Evolutionary conservation across 495 filamentous ascomycete genomes (phyloP).

Genomic region (Annulohypoxylon maeteangense): DNA sequence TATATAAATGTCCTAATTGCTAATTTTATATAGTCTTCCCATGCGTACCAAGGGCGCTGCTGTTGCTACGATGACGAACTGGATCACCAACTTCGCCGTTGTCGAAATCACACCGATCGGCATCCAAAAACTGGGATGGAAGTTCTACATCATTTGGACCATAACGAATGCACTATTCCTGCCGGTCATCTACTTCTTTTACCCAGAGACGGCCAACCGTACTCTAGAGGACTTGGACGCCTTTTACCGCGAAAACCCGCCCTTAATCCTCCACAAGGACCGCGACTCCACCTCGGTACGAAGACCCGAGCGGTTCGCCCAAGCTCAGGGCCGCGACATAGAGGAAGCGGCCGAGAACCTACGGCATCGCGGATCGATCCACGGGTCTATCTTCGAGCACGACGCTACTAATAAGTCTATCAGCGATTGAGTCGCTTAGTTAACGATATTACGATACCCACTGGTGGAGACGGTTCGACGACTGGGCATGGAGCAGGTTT

Average conservation of each 20-base stretch:
- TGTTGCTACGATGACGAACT: slow-evolving; percentile 68
- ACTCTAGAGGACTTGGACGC: slow-evolving; percentile 59
- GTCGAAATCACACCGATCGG: slow-evolving; percentile 73
- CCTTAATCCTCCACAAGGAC: slow-evolving; percentile 54
- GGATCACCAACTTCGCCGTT: slow-evolving; percentile 71
- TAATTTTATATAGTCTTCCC: slow-evolving; percentile 48
- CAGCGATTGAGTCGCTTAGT: slow-evolving; percentile 8
- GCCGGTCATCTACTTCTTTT: slow-evolving; percentile 70
- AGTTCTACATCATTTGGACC: slow-evolving; percentile 74
- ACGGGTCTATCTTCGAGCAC: slow-evolving; percentile 24
- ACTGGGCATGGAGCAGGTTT: not conserved
- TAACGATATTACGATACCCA: not conserved
- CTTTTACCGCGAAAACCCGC: slow-evolving; percentile 57
- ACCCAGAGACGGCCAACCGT: slow-evolving; percentile 63
- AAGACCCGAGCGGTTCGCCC: slow-evolving; percentile 41
- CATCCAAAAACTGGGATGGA: slow-evolving; percentile 68
- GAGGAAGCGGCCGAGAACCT: slow-evolving; percentile 37
- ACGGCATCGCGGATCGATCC: slow-evolving; percentile 24
- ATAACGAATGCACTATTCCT: slow-evolving; percentile 68
- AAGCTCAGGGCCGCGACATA: slow-evolving; percentile 40
- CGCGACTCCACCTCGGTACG: slow-evolving; percentile 33
- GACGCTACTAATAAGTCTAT: slow-evolving; percentile 22
- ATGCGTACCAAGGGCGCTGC: slow-evolving; percentile 69
- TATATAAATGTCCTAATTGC: not conserved
- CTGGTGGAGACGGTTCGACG: not conserved